phyloP scores from a whole-genome alignment of 2,329 filamentous ascomycete species.

The Tolypocladium sp. region DNA sequence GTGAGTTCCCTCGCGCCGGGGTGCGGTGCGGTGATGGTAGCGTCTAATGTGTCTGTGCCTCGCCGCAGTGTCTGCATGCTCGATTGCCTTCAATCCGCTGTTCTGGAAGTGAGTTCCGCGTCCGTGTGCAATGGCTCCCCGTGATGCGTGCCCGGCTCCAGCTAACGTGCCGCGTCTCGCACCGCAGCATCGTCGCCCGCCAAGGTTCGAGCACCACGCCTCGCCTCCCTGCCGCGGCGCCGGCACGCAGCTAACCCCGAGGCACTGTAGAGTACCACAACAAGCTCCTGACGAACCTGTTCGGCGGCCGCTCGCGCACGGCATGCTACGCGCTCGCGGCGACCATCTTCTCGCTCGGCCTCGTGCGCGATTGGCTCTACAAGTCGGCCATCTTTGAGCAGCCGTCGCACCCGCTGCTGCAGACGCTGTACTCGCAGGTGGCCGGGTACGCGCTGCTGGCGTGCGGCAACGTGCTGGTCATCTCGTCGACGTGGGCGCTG shows the following conservation, averaged over 20 bases:
- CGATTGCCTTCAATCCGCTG: conserved; percentile 93
- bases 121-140: neutral
- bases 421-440: conserved; percentile 48
- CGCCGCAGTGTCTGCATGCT: conserved; percentile 60
- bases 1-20: conserved; percentile 34
- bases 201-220: conserved; percentile 45
- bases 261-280: conserved; percentile 70
- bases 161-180: neutral
- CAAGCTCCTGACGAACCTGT: conserved; percentile 79
- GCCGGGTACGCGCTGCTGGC: conserved; percentile 64
- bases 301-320: conserved; percentile 64
- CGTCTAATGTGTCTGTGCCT: conserved; percentile 1
- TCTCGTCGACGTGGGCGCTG: conserved; percentile 83
- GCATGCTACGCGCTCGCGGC: conserved; percentile 87
- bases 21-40: neutral
- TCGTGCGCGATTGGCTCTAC: conserved; percentile 82
- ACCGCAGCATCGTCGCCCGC: conserved; percentile 65
- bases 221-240: conserved; percentile 6
- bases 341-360: conserved; percentile 84
- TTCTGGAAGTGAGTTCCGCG: conserved; percentile 85
- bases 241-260: conserved; percentile 7
- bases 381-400: conserved; percentile 70
- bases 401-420: conserved; percentile 66
- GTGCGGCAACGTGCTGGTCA: conserved; percentile 72
- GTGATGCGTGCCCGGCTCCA: neutral